Base-by-base conservation (phyloP, 352 stramenopile genomes). In the Globisporangium megalacanthum region DNA sequence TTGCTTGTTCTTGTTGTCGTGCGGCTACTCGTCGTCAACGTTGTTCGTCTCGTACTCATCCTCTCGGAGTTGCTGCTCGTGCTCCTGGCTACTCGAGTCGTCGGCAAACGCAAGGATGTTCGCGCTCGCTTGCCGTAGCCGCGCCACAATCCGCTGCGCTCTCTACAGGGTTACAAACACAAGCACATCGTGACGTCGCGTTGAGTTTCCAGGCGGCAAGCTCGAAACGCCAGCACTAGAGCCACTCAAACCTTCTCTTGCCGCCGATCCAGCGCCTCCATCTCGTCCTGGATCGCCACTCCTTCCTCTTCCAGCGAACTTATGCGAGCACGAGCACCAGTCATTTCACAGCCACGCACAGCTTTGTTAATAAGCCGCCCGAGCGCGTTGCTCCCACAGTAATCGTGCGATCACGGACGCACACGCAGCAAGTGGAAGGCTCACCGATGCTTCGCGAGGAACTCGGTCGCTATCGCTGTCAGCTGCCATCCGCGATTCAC, bases 71-170 rank as follows among this genome's bases (percentile, higher is more conserved):
- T 63, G 45, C 6, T 52, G 45, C 20, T 56, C 49, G 20, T 62
- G 42, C 13, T 65, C 50, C 45, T 68, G 61, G 17, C 52, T 60
- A 9, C 61, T 65, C 39, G 64, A 48, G 13, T 49, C 31, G 10
- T 82, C 70, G 5, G 65, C 49, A 62, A 86, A 86, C 3, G 73
- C 75, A 13, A 86, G 62, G 29, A 86, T 86, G 25, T 75, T 81
- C 6, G 75, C 79, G 37, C 75, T 82, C 20, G 75, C 75, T 49
- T 80, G 79, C 33, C 79, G 70, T 35, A 86, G 52, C 6, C 73
- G 64, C 19, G 52, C 54, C 10, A 65, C 62, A 15, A 86, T 83
- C 20, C 56, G 64, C 33, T 77, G 59, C 9, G 69, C 64, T 56
- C 75, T 58, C 75, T 86, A 47, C 22, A 37, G 45, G 1, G 31